Evolutionary conservation across 1,139 yeast genomes (phyloP), one percentile per base, ranked within the genome.

Genomic region (Kodamaea ohmeri): DNA sequence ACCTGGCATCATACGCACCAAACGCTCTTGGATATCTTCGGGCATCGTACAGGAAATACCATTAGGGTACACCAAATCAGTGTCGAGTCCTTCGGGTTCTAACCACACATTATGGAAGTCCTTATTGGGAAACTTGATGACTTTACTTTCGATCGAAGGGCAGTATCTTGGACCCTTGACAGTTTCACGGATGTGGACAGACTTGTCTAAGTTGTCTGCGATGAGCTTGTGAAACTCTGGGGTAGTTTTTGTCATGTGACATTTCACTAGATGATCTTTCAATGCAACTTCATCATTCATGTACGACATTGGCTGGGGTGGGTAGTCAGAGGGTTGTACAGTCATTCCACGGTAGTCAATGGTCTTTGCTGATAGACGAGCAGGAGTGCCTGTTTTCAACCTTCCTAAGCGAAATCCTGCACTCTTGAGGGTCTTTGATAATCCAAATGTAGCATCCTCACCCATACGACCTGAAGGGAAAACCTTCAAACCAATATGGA

Each of bases 31-130:
- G 20, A 92, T 83, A 14, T 92, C 97, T 25, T 80, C 92, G 0
- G 98, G 98, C 95, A 94, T 85, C 0, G 98, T 89, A 52, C 92
- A 86, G 3, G 96, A 86, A 18, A 94, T 88, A 12, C 99, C 99
- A 53, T 92, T 92, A 0, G 99, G 99, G 54, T 94, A 94, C 3
- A 92, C 83, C 19, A 87, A 66, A 53, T 88, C 84, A 0, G 94
- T 77, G 51, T 86, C 83, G 16, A 89, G 65, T 0, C 98, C 98
- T 57, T 94, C 99, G 0, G 97, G 97, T 58, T 94, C 98, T 6
- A 94, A 68, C 98, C 98, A 94, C 5, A 94, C 80, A 41, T 80
- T 74, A 56, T 94, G 98, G 1, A 78, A 67, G 4, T 72, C 65
- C 54, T 86, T 90, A 30, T 85, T 83, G 3, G 87, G 73, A 54